Evolutionary conservation across 1,284 basidiomycete species (phyloP).

Genomic region (Marasmius oreades): DNA sequence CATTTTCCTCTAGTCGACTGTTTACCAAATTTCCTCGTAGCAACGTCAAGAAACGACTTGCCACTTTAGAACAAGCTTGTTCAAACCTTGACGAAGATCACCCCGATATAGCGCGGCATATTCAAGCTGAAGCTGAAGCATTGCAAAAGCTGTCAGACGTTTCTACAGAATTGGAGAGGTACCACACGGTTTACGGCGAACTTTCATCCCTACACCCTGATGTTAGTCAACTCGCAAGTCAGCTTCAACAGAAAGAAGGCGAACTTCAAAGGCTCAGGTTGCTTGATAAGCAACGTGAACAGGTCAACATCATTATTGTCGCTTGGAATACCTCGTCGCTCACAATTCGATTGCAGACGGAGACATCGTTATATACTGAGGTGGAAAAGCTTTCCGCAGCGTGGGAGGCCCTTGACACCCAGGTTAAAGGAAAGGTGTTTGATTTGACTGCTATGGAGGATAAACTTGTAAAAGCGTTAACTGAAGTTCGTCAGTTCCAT

Average conservation of each 20-base stretch:
- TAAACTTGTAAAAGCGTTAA: constrained; percentile 55
- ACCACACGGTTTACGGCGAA: constrained; percentile 62
- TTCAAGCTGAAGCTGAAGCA: constrained; percentile 50
- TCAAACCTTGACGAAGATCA: constrained; percentile 39
- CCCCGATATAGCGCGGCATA: constrained; percentile 45
- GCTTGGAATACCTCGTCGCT: not conserved
- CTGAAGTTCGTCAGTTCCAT: constrained; percentile 51
- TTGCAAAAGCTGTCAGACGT: constrained; percentile 47
- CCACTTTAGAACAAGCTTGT: constrained; percentile 51
- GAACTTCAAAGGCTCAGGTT: constrained; percentile 59
- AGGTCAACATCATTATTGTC: constrained; percentile 32
- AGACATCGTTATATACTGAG: constrained; percentile 81
- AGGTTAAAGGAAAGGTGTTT: constrained; percentile 82
- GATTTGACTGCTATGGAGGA: constrained; percentile 80
- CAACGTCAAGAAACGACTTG: constrained; percentile 45
- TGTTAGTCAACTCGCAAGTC: constrained; percentile 43
- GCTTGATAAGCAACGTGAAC: constrained; percentile 48
- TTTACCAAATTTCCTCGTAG: constrained; percentile 31
- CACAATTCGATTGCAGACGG: constrained; percentile 43
- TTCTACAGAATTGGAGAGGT: constrained; percentile 51
- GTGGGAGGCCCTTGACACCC: constrained; percentile 85
- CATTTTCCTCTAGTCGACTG: constrained; percentile 6
- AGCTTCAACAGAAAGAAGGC: constrained; percentile 61
- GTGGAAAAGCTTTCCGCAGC: constrained; percentile 84
- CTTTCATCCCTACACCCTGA: constrained; percentile 48